phyloP scores from a whole-genome alignment of 257 asterid species.

The Primulina tabacum region DNA sequence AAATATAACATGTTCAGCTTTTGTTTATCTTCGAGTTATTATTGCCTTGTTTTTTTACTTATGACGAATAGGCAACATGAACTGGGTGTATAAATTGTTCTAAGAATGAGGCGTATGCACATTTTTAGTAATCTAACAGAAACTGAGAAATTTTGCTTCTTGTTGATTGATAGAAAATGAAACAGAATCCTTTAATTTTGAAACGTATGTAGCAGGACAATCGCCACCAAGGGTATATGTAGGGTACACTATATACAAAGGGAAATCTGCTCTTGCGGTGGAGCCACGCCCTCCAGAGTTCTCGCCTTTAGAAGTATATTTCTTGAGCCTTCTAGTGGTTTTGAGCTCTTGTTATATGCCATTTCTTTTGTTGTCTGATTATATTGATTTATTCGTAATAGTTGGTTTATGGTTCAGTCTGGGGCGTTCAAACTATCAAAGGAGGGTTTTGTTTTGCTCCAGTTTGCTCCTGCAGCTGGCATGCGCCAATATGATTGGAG shows the following conservation, averaged over 20 bases:
- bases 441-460: constrained; percentile 82
- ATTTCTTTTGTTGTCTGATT: constrained; percentile 6
- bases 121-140: constrained; percentile 2
- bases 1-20: neutral
- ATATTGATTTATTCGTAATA: constrained; percentile 7
- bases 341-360: neutral
- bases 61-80: neutral
- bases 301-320: constrained; percentile 66
- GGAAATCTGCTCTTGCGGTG: constrained; percentile 87
- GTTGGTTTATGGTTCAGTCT: constrained; percentile 53
- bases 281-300: constrained; percentile 91
- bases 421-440: constrained; percentile 84
- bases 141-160: neutral
- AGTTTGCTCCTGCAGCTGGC: constrained; percentile 88
- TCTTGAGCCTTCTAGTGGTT: constrained; percentile 8
- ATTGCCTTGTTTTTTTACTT: neutral
- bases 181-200: neutral
- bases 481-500: constrained; percentile 97
- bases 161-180: neutral
- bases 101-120: neutral
- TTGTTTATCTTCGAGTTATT: neutral
- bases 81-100: neutral
- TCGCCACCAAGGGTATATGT: constrained; percentile 66
- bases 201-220: constrained; percentile 41
- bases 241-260: constrained; percentile 84